Evolutionary conservation across 441 rosid species (phyloP), one percentile per base, ranked within the genome.

Genomic region (Corymbia citriodora): DNA sequence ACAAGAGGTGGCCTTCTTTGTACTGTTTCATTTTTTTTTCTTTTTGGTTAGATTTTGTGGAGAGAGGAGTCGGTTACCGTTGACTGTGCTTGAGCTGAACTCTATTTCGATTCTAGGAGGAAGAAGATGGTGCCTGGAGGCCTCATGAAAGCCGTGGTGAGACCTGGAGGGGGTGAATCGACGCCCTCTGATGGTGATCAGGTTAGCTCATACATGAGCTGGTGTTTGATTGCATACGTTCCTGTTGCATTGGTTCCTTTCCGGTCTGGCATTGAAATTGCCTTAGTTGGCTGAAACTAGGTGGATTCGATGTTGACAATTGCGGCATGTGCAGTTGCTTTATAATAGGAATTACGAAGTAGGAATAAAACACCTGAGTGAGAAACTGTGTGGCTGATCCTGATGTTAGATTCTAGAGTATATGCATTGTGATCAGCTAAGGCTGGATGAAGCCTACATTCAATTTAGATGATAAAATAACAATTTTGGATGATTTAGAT

Each of bases 131-230:
- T 93, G 90, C 95, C 99, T 10, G 99, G 99, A 89, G 97, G 98
- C 93, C 93, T 98, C 92, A 93, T 98, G 98, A 98, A 97, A 93
- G 99, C 99, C 53, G 88, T 95, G 93, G 94, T 97, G 92, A 96
- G 99, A 90, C 97, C 99, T 53, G 99, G 99, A 40, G 99, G 98
- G 33, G 99, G 97, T 74, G 99, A 97, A 89, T 94, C 96, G 53
- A 94, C 91, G 85, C 99, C 99, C 6, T 92, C 95, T 2, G 99
- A 98, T 68, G 99, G 98, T 93, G 99, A 98, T 94, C 99, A 98
- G 99, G 99, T 98, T 89, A 27, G 48, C 31, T 87, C 23, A 33
- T 33, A 14, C 31, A 29, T n/a, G 59, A 29, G 59, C 27, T 79
- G 89, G 53, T 85, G 65, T 52, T 88, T 50, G 68, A 68, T 55